Conservation (phyloP, 768 basidiomycete species). For the Asterophora lycoperdoides region DNA sequence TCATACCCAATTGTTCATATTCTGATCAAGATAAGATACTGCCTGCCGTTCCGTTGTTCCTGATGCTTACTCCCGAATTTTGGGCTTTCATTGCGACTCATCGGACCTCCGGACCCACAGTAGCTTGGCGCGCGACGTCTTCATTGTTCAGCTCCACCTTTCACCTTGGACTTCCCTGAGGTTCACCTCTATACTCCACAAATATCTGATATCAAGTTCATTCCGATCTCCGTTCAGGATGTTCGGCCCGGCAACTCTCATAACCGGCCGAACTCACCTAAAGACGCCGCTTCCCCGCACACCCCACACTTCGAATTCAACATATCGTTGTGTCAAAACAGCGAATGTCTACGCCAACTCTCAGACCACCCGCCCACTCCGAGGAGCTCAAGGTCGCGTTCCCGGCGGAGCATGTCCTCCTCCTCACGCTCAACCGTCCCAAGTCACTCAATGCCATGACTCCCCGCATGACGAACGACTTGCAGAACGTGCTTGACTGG, state of each 20-base stretch:
- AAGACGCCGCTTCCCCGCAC: conserved; percentile 3
- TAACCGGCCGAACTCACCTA: conserved; percentile 5
- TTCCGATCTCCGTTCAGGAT: neutral
- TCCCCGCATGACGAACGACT: conserved; percentile 48
- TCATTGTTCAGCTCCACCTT: neutral
- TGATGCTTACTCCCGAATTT: conserved; percentile 1
- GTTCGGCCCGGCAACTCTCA: conserved; percentile 4
- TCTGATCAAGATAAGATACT: conserved; percentile 8
- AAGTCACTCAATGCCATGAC: conserved; percentile 72
- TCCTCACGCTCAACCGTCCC: conserved; percentile 58
- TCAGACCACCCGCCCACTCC: conserved; percentile 29
- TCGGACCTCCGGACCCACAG: neutral
- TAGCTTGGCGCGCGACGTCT: neutral
- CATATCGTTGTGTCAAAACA: conserved; percentile 2
- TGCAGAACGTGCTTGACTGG: conserved; percentile 57
- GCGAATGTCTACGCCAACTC: conserved; percentile 17
- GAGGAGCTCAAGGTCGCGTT: conserved; percentile 34
- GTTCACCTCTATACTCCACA: neutral
- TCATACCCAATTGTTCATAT: conserved; percentile 10
- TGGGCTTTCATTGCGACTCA: neutral
- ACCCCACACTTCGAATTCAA: neutral
- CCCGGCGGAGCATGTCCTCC: conserved; percentile 35
- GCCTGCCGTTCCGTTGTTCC: too few species aligned
- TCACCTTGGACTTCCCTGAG: conserved; percentile 1
- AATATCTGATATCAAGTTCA: neutral